phyloP scores from a whole-genome alignment of 2,329 filamentous ascomycete genomes.

The Madurella fahalii region DNA sequence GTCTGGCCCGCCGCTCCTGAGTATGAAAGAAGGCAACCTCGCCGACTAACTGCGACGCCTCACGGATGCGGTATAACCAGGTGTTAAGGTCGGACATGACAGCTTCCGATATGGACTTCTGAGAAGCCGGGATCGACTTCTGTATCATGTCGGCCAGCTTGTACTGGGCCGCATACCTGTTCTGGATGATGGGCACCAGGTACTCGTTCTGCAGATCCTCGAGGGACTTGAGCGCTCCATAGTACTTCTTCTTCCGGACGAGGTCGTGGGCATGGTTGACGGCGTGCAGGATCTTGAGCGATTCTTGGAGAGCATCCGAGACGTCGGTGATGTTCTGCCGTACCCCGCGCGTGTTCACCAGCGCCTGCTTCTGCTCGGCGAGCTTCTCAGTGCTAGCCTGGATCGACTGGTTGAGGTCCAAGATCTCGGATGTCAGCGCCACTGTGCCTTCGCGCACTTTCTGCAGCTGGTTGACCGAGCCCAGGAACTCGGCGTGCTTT shows the following conservation, averaged over 20 bases:
- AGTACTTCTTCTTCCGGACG: constrained; percentile 89
- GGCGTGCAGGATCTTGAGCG: constrained; percentile 83
- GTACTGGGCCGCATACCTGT: constrained; percentile 88
- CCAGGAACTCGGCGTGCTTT: constrained; percentile 94
- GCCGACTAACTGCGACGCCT: constrained; percentile 92
- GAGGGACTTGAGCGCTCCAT: constrained; percentile 85
- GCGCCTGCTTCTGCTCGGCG: constrained; percentile 86
- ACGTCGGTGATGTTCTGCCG: constrained; percentile 95
- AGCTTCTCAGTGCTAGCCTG: constrained; percentile 92
- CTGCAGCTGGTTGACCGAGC: constrained; percentile 90
- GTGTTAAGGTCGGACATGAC: constrained; percentile 97
- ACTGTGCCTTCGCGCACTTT: constrained; percentile 88
- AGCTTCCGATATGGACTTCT: constrained; percentile 88
- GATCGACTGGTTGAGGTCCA: constrained; percentile 90
- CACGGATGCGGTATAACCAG: constrained; percentile 91
- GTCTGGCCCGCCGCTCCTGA: constrained; percentile 75
- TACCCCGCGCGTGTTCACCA: constrained; percentile 88
- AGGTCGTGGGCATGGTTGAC: constrained; percentile 94
- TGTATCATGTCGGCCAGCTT: constrained; percentile 95
- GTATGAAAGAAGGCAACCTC: constrained; percentile 98
- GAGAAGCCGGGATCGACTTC: constrained; percentile 87
- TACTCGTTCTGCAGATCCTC: constrained; percentile 97
- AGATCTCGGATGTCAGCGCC: constrained; percentile 80
- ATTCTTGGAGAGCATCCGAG: constrained; percentile 81
- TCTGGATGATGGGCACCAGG: constrained; percentile 65